Evolutionary conservation across 352 stramenopile species (phyloP).

Genomic region (Globisporangium recalcitrans): DNA sequence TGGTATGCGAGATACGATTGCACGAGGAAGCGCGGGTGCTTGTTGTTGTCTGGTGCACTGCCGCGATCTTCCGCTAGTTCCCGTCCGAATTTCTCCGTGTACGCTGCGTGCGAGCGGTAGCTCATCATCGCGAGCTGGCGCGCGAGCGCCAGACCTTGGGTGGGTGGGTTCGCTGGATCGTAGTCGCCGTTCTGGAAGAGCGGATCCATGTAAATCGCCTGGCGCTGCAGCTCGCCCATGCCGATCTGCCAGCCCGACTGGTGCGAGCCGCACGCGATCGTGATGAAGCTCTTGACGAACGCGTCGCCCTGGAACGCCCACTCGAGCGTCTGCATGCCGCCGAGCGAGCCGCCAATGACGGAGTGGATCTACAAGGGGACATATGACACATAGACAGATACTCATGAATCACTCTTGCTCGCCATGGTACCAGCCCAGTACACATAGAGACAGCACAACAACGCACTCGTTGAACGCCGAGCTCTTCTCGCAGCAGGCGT

Average conservation of each 20-base stretch:
- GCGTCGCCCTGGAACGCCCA: constrained; percentile 87
- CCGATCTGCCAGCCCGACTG: constrained; percentile 97
- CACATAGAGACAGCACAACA: not conserved
- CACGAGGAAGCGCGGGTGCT: constrained; percentile 51
- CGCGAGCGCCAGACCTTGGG: constrained; percentile 85
- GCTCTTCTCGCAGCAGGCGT: constrained; percentile 82
- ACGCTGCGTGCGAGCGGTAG: constrained; percentile 92
- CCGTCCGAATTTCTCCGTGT: constrained; percentile 91
- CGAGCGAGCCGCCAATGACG: constrained; percentile 95
- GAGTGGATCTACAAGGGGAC: constrained; percentile 31
- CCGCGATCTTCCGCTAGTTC: constrained; percentile 26
- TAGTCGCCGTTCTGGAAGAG: constrained; percentile 86
- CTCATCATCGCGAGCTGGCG: constrained; percentile 96
- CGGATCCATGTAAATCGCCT: constrained; percentile 95
- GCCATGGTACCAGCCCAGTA: not conserved
- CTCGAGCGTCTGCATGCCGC: constrained; percentile 97
- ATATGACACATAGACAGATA: not conserved
- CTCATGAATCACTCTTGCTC: not conserved
- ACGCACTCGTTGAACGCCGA: constrained; percentile 69
- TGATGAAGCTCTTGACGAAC: constrained; percentile 87
- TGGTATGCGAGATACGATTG: constrained; percentile 89
- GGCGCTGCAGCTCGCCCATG: constrained; percentile 92
- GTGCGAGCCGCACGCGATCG: constrained; percentile 91
- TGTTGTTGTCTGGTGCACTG: constrained; percentile 14
- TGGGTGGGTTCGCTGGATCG: constrained; percentile 52